Evolutionary conservation across 768 basidiomycete species (phyloP).

Genomic region (Pholiota molesta): DNA sequence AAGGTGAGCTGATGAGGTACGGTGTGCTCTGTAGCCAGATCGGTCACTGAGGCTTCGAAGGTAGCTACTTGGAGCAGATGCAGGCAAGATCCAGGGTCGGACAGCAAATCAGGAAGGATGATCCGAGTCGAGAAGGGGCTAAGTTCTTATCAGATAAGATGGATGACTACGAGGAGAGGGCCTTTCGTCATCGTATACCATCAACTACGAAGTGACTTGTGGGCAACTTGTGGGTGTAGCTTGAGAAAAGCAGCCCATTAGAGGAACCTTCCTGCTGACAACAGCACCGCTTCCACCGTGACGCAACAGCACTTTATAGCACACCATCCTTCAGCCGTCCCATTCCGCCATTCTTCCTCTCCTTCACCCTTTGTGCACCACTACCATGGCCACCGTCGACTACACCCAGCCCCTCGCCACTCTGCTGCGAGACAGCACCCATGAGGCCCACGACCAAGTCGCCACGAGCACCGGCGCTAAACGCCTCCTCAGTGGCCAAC

Average conservation of each 20-base stretch:
- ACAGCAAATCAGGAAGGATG: not conserved
- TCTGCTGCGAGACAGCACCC: conserved; percentile 49
- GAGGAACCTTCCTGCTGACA: conserved; percentile 3
- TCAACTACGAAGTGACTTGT: not conserved
- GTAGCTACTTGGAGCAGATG: not conserved
- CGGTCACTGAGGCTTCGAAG: not conserved
- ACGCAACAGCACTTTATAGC: conserved; percentile 17
- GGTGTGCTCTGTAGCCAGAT: not conserved
- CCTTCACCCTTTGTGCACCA: conserved; percentile 16
- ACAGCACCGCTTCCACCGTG: conserved; percentile 13
- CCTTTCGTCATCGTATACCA: not conserved
- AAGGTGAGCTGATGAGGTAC: too few relatives aligned
- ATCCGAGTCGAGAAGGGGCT: not conserved
- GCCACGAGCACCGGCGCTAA: conserved; percentile 60
- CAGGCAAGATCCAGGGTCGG: not conserved
- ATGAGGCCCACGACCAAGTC: conserved; percentile 58
- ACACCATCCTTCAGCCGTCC: conserved; percentile 12
- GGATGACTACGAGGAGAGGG: not conserved
- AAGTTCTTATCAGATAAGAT: conserved; percentile 29
- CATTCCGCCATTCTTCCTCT: conserved; percentile 5
- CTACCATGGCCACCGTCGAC: conserved; percentile 33
- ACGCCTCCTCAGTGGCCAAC: conserved; percentile 58
- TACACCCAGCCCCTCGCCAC: conserved; percentile 46
- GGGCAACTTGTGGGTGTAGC: conserved; percentile 2
- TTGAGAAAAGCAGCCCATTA: conserved; percentile 1